Evolutionary conservation across 73 alveolate genomes (phyloP).

Genomic region (Stentor roeselii): DNA sequence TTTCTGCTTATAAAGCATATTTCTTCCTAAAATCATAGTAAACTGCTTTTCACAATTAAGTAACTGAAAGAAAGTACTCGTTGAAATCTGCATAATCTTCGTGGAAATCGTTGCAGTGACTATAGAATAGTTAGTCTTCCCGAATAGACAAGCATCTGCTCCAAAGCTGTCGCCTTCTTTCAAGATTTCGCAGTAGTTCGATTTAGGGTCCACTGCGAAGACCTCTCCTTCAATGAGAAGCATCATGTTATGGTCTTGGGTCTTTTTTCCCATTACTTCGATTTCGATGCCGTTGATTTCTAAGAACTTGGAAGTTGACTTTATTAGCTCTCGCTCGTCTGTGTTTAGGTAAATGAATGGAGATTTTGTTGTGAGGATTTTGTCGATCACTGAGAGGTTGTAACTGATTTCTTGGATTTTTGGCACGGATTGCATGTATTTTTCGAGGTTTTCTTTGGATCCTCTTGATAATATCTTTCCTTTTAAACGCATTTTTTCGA

Average conservation of each 20-base stretch:
- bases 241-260: not conserved
- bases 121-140: not conserved
- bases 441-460: no score
- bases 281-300: not conserved
- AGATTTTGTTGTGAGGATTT: not conserved
- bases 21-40: not conserved
- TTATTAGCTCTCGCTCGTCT: not conserved
- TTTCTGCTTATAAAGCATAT: not conserved
- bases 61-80: not conserved
- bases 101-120: not conserved
- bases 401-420: conserved; percentile 3
- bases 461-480: no score
- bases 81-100: not conserved
- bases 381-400: not conserved
- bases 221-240: conserved; percentile 6
- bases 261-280: not conserved
- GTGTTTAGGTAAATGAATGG: conserved; percentile 15
- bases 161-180: conserved; percentile 3
- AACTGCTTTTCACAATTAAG: conserved; percentile 2
- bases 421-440: no score
- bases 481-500: no score
- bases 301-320: not conserved
- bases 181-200: not conserved
- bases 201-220: not conserved
- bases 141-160: not conserved